Base-by-base conservation (phyloP, 768 basidiomycete species). In the Leccinum obscurum region DNA sequence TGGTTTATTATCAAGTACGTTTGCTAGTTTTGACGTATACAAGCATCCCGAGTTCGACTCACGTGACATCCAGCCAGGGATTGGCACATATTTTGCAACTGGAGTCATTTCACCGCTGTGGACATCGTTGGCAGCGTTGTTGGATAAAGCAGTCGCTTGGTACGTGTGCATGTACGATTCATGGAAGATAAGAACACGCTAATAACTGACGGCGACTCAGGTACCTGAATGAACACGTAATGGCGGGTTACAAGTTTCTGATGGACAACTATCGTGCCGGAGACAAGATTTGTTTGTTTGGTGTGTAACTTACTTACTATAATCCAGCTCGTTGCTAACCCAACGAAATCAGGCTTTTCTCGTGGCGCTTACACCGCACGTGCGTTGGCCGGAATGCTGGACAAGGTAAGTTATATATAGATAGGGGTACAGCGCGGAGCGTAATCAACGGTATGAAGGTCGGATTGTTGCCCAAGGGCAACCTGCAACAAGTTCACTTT, bases 121-220 rank as follows among this genome's bases (percentile, higher is more conserved):
- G 61, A 70, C 76, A 54, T 83, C 84, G 83, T 64, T 75, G 0
- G 89, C 88, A 6, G 84, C 83, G 67, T 65, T 86, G 4, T 57
- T 88, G 46, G 92, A 93, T 64, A 71, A 82, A 54, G 90, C 88
- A 0, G 73, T 91, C 61, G 92, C 91, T 24, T 91, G 88, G 89
- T 89, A 67, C 8, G 81, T 66, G n/a, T 11, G 6, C 3, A 24
- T 49, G 24, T 15, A 17, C 8, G 22, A 39, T 54, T 28, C 24
- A 9, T 46, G 10, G 17, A 30, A 51, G 11, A 24, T 49, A 22
- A 49, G 22, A 49, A 49, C 46, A 34, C 32, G 11, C 3, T 8
- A 10, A 20, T 3, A 5, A 37, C 24, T 9, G 15, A 59, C 34
- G 14, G 22, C 22, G 50, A 20, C 54, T 37, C 52, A 89, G 88